Evolutionary conservation across 257 asterid genomes (phyloP).

Genomic region (Verbena officinalis): DNA sequence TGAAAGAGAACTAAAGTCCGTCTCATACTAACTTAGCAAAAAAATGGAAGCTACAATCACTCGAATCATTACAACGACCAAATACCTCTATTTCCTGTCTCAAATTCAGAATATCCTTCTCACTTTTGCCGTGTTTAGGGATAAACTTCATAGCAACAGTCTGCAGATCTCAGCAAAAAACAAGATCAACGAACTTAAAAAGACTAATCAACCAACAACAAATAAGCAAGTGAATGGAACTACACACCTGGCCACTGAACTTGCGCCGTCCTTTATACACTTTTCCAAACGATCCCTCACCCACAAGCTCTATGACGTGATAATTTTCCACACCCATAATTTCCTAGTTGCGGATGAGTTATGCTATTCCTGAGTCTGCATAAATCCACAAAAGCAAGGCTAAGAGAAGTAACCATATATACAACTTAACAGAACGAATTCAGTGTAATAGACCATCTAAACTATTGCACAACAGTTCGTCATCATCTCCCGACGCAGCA

Average conservation of each 20-base stretch:
- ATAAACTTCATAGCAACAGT: constrained; percentile 97
- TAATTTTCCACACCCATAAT: constrained; percentile 85
- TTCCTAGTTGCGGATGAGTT: constrained; percentile 23
- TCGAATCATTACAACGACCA: neutral
- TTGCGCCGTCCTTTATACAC: constrained; percentile 98
- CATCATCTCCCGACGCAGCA: too few species aligned
- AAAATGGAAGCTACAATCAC: constrained; percentile 12
- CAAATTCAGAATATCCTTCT: constrained; percentile 84
- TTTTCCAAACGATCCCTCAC: constrained; percentile 98
- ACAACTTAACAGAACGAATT: neutral
- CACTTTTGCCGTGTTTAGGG: constrained; percentile 91
- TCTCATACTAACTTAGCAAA: constrained; percentile 1
- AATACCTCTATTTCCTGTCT: constrained; percentile 95
- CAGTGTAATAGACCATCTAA: too few species aligned
- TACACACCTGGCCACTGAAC: constrained; percentile 80
- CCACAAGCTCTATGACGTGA: constrained; percentile 94
- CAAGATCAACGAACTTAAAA: neutral
- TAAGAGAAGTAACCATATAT: neutral
- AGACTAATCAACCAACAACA: constrained; percentile 1
- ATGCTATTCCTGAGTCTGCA: constrained; percentile 3
- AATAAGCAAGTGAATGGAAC: neutral
- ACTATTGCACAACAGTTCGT: constrained; percentile 15
- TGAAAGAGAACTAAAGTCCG: neutral
- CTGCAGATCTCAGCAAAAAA: constrained; percentile 42
- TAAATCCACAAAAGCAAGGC: neutral